phyloP scores from a whole-genome alignment of 2,329 filamentous ascomycete genomes.

The Penicillium sp. region DNA sequence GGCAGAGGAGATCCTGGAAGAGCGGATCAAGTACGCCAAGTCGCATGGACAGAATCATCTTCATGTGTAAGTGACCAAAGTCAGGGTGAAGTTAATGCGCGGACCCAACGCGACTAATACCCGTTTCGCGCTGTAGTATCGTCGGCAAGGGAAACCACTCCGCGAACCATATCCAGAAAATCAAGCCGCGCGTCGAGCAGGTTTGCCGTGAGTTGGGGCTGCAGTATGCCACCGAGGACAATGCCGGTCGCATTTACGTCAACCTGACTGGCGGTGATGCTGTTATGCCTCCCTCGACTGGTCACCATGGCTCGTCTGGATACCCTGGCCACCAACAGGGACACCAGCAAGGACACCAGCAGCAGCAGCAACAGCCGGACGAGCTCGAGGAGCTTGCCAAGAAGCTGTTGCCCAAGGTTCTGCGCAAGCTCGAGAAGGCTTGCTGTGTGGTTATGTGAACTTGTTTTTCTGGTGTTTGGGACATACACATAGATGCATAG shows the following conservation, averaged over 20 bases:
- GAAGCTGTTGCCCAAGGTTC: slow-evolving; percentile 58
- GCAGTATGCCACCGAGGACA: slow-evolving; percentile 80
- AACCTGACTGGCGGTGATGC: slow-evolving; percentile 74
- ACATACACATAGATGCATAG: slow-evolving; percentile 1
- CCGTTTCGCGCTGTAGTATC: slow-evolving; percentile 52
- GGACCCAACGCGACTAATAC: not conserved
- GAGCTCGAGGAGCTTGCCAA: slow-evolving; percentile 60
- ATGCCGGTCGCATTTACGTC: slow-evolving; percentile 84
- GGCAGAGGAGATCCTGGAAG: slow-evolving; percentile 84
- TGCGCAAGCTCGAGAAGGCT: slow-evolving; percentile 63
- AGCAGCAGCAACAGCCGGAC: slow-evolving; percentile 53
- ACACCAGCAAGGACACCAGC: slow-evolving; percentile 38
- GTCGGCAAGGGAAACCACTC: slow-evolving; percentile 95
- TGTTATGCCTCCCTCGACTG: slow-evolving; percentile 38
- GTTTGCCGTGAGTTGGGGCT: slow-evolving; percentile 80
- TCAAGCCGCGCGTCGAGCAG: slow-evolving; percentile 91
- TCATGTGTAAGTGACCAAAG: slow-evolving; percentile 62
- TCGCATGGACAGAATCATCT: slow-evolving; percentile 73
- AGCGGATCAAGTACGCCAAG: slow-evolving; percentile 76
- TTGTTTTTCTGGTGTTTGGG: slow-evolving; percentile 7
- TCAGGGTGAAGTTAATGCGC: not conserved
- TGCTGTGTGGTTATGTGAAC: slow-evolving; percentile 74
- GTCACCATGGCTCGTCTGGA: slow-evolving; percentile 31
- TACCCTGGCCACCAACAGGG: slow-evolving; percentile 43
- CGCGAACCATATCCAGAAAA: slow-evolving; percentile 76